These are phyloP conservation scores for Fusarium globosum DNA, from an alignment of 2,329 filamentous ascomycete species.

Conservation along the genomic window DNA sequence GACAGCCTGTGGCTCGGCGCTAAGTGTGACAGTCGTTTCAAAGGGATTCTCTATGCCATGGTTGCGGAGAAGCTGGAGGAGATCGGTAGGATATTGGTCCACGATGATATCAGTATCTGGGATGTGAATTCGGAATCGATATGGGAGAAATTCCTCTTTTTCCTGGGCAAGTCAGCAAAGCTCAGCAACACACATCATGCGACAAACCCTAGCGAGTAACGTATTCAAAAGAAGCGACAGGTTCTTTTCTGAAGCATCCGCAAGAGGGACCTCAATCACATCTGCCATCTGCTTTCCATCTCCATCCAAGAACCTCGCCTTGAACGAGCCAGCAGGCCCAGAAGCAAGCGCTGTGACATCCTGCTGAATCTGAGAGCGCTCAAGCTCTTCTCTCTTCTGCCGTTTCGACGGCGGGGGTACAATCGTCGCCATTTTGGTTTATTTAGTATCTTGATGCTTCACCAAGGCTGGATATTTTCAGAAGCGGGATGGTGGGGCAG, in stretches of 20 bases:
- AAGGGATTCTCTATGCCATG: conserved; percentile 69
- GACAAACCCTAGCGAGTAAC: conserved; percentile 76
- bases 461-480: conserved; percentile 21
- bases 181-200: neutral
- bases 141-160: conserved; percentile 69
- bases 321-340: conserved; percentile 78
- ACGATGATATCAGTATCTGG: conserved; percentile 64
- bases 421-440: conserved; percentile 76
- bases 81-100: conserved; percentile 66
- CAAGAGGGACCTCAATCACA: conserved; percentile 79
- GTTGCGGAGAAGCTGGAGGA: conserved; percentile 63
- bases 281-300: conserved; percentile 77
- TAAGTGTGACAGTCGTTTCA: conserved; percentile 65
- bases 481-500: conserved; percentile 44
- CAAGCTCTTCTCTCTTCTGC: conserved; percentile 80
- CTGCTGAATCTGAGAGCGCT: conserved; percentile 78
- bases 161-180: conserved; percentile 51
- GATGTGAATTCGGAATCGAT: conserved; percentile 70
- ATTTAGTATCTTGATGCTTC: conserved; percentile 2
- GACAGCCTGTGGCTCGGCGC: conserved; percentile 84
- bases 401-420: conserved; percentile 88
- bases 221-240: conserved; percentile 89
- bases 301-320: conserved; percentile 88
- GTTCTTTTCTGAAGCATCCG: conserved; percentile 88
- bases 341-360: conserved; percentile 74